Conservation (phyloP, 139 green algal genomes). For the Trebouxia sp. region DNA sequence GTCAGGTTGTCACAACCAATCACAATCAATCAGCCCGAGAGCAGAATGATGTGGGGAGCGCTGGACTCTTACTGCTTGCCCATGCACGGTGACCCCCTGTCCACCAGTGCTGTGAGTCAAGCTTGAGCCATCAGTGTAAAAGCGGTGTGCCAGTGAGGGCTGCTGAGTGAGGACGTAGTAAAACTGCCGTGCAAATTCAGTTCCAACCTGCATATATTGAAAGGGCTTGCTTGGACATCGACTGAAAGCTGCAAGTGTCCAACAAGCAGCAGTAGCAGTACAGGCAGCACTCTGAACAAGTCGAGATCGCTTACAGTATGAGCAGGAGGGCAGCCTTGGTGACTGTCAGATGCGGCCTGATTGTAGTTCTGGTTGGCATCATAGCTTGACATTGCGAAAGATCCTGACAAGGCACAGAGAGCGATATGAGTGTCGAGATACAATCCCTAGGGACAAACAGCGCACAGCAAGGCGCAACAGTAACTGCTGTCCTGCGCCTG, state of each 20-base stretch:
- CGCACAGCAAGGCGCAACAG: no score
- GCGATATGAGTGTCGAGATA: neutral
- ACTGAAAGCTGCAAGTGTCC: no score
- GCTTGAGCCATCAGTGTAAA: constrained; percentile 82
- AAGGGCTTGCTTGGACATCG: no score
- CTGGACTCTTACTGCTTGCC: constrained; percentile 17
- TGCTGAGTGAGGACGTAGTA: constrained; percentile 79
- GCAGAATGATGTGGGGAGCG: no score
- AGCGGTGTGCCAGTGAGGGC: constrained; percentile 74
- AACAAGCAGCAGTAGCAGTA: neutral
- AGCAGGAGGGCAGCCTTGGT: neutral
- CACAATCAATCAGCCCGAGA: neutral
- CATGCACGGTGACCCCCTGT: constrained; percentile 1
- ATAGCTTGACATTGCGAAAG: neutral
- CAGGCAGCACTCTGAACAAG: neutral
- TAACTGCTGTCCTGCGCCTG: no score
- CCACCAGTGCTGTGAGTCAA: constrained; percentile 55
- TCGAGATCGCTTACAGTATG: neutral
- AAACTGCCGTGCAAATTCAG: constrained; percentile 85
- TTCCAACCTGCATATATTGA: constrained; percentile 63
- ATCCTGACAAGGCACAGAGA: neutral
- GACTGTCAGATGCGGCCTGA: neutral
- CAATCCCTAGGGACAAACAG: neutral
- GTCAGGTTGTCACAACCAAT: neutral
- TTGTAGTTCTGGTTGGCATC: neutral